These are phyloP conservation scores for Cucurbita maxima DNA, from an alignment of 306 rosid genomes.

Conservation along the genomic window DNA sequence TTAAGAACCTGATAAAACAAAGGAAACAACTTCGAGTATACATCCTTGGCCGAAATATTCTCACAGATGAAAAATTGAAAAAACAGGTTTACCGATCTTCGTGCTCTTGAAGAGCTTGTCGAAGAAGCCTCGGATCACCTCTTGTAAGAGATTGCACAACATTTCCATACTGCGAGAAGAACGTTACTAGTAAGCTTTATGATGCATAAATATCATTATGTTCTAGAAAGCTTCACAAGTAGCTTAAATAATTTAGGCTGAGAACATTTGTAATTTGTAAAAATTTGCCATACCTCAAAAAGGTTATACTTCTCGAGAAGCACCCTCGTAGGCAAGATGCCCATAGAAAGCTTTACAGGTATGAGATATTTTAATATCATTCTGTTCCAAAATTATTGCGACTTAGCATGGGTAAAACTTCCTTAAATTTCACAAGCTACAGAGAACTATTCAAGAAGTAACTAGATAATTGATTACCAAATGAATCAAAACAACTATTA, in stretches of 20 bases:
- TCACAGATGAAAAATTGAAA: background rate
- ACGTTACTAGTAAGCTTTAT: background rate
- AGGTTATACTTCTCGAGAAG: slow-evolving; percentile 66
- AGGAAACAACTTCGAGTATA: slow-evolving; percentile 3
- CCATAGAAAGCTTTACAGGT: slow-evolving; percentile 94
- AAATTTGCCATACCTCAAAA: slow-evolving; percentile 43
- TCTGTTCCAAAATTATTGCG: slow-evolving; percentile 25
- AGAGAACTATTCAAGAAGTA: background rate
- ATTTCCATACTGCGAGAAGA: slow-evolving; percentile 47
- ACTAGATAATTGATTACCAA: background rate
- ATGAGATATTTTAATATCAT: slow-evolving; percentile 85
- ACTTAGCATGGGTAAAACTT: background rate
- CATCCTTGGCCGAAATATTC: background rate
- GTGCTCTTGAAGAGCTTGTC: slow-evolving; percentile 67
- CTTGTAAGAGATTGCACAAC: slow-evolving; percentile 64
- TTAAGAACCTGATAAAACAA: slow-evolving; percentile 53
- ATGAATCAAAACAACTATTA: background rate
- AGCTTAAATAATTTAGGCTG: background rate
- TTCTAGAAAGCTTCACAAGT: background rate
- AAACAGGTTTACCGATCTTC: slow-evolving; percentile 47
- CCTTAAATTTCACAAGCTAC: background rate
- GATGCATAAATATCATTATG: background rate
- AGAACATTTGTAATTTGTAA: background rate
- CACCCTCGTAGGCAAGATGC: slow-evolving; percentile 66
- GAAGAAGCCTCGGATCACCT: slow-evolving; percentile 89